These are phyloP conservation scores for Kodamaea neixiangensis DNA, from an alignment of 805 yeast genomes.

Conservation along the genomic window DNA sequence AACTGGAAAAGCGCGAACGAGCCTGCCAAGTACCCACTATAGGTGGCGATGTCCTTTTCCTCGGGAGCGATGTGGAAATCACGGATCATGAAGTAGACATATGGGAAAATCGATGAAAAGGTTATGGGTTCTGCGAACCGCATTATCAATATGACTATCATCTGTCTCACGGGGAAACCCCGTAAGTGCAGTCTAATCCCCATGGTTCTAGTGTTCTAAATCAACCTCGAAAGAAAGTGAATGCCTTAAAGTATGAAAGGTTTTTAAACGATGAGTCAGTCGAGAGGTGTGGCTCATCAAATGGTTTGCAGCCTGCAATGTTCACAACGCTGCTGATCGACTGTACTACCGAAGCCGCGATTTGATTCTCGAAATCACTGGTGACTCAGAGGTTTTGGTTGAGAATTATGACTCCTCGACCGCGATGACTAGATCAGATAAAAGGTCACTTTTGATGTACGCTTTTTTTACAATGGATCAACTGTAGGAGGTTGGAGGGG, in stretches of 20 bases:
- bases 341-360: no score
- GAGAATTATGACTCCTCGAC: no score
- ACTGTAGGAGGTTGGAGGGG: no score
- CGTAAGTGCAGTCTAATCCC: slow-evolving; percentile 6
- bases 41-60: slow-evolving; percentile 55
- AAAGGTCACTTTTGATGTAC: no score
- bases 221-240: not conserved
- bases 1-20: slow-evolving; percentile 63
- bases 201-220: not conserved
- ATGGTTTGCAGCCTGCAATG: no score
- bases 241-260: not conserved
- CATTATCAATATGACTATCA: slow-evolving; percentile 39
- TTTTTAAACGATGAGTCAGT: no score
- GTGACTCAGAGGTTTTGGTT: no score
- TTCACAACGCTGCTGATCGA: no score
- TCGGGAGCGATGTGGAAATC: slow-evolving; percentile 51
- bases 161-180: slow-evolving; percentile 59
- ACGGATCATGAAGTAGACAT: slow-evolving; percentile 62
- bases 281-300: no score
- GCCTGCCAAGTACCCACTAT: slow-evolving; percentile 63
- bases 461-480: no score
- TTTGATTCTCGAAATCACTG: no score
- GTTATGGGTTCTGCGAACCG: slow-evolving; percentile 65
- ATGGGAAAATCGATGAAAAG: slow-evolving; percentile 64
- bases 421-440: no score